These are phyloP conservation scores for Trypanosoma avium DNA, from an alignment of 208 protist species.

Conservation along the genomic window DNA sequence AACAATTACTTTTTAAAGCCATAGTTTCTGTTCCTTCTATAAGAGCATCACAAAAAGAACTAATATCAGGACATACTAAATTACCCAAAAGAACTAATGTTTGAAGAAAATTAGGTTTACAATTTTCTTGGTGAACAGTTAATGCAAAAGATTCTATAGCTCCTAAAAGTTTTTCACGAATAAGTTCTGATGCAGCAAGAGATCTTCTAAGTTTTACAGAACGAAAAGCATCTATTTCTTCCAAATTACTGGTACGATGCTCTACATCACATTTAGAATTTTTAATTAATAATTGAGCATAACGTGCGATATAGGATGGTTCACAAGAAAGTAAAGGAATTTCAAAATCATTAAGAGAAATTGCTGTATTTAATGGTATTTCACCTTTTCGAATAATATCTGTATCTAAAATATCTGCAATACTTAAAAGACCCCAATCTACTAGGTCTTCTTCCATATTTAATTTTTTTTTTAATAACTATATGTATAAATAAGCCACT, in stretches of 20 bases:
- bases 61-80: conserved; percentile 22
- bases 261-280: conserved; percentile 29
- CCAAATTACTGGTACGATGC: conserved; percentile 27
- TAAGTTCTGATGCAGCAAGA: conserved; percentile 42
- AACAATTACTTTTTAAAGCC: conserved; percentile 23
- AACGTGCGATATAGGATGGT: conserved; percentile 20
- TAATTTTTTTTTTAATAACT: background rate
- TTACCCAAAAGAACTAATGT: conserved; percentile 38
- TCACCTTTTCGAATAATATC: conserved; percentile 25
- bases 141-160: conserved; percentile 46
- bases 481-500: background rate
- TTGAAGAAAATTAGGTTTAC: conserved; percentile 31
- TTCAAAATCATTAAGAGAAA: conserved; percentile 30
- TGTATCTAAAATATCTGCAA: conserved; percentile 62
- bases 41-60: conserved; percentile 40
- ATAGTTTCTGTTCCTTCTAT: conserved; percentile 51
- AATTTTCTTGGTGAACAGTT: conserved; percentile 30
- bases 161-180: conserved; percentile 46
- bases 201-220: conserved; percentile 35
- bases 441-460: conserved; percentile 27
- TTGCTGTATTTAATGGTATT: conserved; percentile 3
- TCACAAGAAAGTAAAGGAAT: conserved; percentile 33
- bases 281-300: conserved; percentile 26
- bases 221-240: conserved; percentile 33
- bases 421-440: conserved; percentile 76